A percentile compares a stretch with the other conserved stretches of the same genome.
These are phyloP conservation scores for Ascochyta clinopodiicola DNA, from an alignment of 2,329 filamentous ascomycete genomes.

Conservation along the genomic window DNA sequence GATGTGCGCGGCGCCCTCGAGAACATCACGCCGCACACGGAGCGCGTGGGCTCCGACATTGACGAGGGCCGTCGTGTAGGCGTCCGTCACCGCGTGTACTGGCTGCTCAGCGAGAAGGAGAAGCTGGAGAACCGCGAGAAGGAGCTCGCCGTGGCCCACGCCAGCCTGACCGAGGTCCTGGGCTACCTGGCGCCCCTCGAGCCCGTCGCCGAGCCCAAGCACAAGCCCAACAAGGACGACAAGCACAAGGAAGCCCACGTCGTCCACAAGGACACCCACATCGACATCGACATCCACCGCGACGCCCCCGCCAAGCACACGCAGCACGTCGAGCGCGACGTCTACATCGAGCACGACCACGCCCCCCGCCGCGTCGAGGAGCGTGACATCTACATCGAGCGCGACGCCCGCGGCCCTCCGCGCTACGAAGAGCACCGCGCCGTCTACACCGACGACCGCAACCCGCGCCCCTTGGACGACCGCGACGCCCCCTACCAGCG, in stretches of 20 bases:
- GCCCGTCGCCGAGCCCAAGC: slow-evolving; percentile 33
- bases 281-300: slow-evolving; percentile 43
- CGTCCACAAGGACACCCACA: slow-evolving; percentile 25
- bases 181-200: slow-evolving; percentile 45
- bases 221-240: slow-evolving; percentile 32
- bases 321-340: slow-evolving; percentile 38
- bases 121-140: slow-evolving; percentile 48
- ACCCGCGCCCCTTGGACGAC: slow-evolving; percentile 31
- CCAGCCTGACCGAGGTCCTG: slow-evolving; percentile 45
- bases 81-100: slow-evolving; percentile 46
- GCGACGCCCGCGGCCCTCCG: slow-evolving; percentile 24
- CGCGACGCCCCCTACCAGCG: slow-evolving; percentile 30
- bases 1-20: slow-evolving; percentile 47
- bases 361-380: slow-evolving; percentile 37
- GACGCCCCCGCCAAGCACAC: slow-evolving; percentile 30
- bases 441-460: slow-evolving; percentile 30
- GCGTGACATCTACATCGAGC: slow-evolving; percentile 39
- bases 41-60: slow-evolving; percentile 44
- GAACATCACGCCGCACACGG: slow-evolving; percentile 47
- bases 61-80: slow-evolving; percentile 46
- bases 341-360: slow-evolving; percentile 37
- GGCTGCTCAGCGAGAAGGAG: slow-evolving; percentile 50
- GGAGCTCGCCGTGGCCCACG: slow-evolving; percentile 43
- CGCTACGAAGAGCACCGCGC: slow-evolving; percentile 33
- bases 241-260: slow-evolving; percentile 21